phyloP scores from a whole-genome alignment of 2,329 filamentous ascomycete genomes.

The Blumeria graminis region DNA sequence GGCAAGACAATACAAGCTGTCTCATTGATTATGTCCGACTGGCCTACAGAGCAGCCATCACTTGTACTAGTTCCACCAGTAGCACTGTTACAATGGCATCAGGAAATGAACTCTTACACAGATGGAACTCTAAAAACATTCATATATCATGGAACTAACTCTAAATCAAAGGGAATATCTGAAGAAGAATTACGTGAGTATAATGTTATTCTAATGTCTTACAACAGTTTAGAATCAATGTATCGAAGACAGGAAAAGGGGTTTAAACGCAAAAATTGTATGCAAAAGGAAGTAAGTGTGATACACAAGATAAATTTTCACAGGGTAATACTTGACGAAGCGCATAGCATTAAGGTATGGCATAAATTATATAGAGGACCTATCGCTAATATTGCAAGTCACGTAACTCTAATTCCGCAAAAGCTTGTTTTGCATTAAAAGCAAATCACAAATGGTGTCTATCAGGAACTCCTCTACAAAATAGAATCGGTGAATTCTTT shows the following conservation, averaged over 20 bases:
- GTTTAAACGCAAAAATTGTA: constrained; percentile 53
- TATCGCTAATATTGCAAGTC: constrained; percentile 22
- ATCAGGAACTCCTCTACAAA: constrained; percentile 85
- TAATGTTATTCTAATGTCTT: constrained; percentile 94
- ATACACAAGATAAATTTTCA: constrained; percentile 79
- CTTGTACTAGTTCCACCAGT: constrained; percentile 82
- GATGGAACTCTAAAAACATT: constrained; percentile 76
- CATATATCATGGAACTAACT: constrained; percentile 70
- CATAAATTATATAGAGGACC: neutral
- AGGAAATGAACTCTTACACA: constrained; percentile 59
- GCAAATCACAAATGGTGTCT: constrained; percentile 87
- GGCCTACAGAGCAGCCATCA: constrained; percentile 57
- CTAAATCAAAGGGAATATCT: constrained; percentile 55
- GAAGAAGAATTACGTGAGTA: constrained; percentile 54
- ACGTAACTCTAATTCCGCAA: constrained; percentile 73
- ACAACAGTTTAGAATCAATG: constrained; percentile 74
- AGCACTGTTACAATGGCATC: constrained; percentile 85
- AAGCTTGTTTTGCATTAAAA: constrained; percentile 78
- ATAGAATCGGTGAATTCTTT: constrained; percentile 92
- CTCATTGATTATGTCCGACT: constrained; percentile 94
- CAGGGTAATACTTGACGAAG: constrained; percentile 80
- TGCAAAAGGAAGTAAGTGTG: constrained; percentile 55
- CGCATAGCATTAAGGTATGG: constrained; percentile 66
- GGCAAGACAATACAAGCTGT: constrained; percentile 98
- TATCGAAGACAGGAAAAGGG: constrained; percentile 84